phyloP scores from a whole-genome alignment of 2,329 filamentous ascomycete genomes.

The Zymoseptoria tritici region DNA sequence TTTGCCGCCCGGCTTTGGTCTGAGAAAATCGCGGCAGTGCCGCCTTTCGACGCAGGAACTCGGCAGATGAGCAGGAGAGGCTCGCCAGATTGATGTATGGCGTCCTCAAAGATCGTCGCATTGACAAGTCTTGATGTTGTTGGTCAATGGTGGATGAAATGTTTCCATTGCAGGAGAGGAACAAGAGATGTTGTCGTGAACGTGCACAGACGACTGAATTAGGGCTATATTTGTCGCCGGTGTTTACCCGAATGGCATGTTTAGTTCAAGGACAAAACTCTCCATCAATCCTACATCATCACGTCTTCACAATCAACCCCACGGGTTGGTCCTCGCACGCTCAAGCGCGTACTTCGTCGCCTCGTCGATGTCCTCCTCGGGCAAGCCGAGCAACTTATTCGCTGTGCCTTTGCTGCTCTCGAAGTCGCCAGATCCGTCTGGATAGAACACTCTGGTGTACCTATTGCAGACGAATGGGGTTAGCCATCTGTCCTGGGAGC shows the following conservation, averaged over 20 bases:
- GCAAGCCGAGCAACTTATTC: slow-evolving; percentile 52
- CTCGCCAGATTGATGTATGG: too few species aligned
- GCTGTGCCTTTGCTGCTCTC: slow-evolving; percentile 33
- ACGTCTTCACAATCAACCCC: background rate
- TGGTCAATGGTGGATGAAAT: too few species aligned
- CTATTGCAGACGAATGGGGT: slow-evolving; percentile 29
- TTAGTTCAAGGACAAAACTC: background rate
- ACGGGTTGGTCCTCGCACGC: slow-evolving; percentile 2
- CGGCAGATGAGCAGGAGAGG: background rate
- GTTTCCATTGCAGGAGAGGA: background rate
- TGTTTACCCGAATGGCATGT: background rate
- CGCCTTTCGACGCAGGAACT: background rate
- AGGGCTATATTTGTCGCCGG: background rate
- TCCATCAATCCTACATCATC: background rate
- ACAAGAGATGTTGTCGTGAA: background rate
- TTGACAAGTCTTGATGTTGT: too few species aligned
- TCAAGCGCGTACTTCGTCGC: slow-evolving; percentile 35
- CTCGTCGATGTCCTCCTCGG: slow-evolving; percentile 52
- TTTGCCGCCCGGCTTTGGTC: background rate
- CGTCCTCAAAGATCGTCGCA: too few species aligned
- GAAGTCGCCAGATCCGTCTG: slow-evolving; percentile 29
- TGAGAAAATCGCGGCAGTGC: background rate
- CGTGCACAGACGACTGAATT: background rate
- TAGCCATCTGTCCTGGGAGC: slow-evolving; percentile 20
- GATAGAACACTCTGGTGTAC: slow-evolving; percentile 49